A percentile compares a stretch with the other conserved stretches of the same genome.
Conservation (phyloP, 140 eudicot genomes). For the Senecio squalidus region DNA sequence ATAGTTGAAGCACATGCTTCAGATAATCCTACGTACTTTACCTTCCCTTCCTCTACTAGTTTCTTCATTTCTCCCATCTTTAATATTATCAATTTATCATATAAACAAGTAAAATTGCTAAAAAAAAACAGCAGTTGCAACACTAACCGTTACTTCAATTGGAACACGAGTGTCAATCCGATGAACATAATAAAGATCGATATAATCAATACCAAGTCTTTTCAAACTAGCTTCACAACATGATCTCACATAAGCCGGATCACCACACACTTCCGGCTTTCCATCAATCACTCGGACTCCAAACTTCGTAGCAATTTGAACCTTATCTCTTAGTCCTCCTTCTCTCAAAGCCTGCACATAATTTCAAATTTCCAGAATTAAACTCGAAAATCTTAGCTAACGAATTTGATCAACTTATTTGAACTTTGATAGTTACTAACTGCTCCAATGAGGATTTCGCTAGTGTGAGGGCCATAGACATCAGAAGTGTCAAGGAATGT, state of each 20-base stretch:
- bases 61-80: constrained; percentile 43
- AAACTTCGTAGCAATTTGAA: constrained; percentile 55
- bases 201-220: constrained; percentile 51
- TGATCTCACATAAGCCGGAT: constrained; percentile 50
- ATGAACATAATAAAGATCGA: constrained; percentile 56
- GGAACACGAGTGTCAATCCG: constrained; percentile 56
- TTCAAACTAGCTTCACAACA: constrained; percentile 68
- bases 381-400: too few relatives aligned
- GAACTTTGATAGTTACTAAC: too few relatives aligned
- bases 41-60: constrained; percentile 52
- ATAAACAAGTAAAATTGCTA: not conserved
- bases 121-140: not conserved
- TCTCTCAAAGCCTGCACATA: constrained; percentile 42
- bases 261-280: constrained; percentile 36
- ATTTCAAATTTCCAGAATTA: too few relatives aligned
- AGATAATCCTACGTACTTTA: constrained; percentile 46
- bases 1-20: constrained; percentile 55
- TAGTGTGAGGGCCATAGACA: too few relatives aligned
- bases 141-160: constrained; percentile 36
- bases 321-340: constrained; percentile 50
- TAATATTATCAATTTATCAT: not conserved
- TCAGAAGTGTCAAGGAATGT: too few relatives aligned
- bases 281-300: constrained; percentile 26
- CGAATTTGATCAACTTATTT: too few relatives aligned
- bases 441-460: too few relatives aligned